phyloP scores from a whole-genome alignment of 1,139 yeast genomes.

The Barnettozyma hawaiiensis region DNA sequence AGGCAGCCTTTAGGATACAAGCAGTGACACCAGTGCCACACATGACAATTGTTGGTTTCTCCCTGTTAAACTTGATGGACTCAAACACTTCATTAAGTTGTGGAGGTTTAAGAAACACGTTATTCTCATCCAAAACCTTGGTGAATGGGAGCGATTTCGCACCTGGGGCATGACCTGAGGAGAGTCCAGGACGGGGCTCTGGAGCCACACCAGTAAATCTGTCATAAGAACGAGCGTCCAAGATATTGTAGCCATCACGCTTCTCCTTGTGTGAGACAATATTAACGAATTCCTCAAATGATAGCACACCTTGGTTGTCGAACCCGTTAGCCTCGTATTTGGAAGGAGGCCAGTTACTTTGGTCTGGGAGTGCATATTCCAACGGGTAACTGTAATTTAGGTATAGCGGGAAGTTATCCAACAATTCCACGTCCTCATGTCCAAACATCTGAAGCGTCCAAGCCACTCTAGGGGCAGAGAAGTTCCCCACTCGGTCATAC shows the following conservation, averaged over 20 bases:
- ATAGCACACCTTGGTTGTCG: constrained; percentile 45
- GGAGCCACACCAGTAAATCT: constrained; percentile 75
- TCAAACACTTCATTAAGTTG: constrained; percentile 44
- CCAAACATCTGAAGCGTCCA: constrained; percentile 84
- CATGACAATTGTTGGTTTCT: constrained; percentile 69
- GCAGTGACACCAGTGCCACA: constrained; percentile 98
- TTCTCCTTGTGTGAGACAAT: constrained; percentile 48
- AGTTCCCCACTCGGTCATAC: constrained; percentile 79
- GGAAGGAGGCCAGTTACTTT: constrained; percentile 23
- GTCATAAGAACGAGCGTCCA: constrained; percentile 78
- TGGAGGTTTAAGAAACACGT: constrained; percentile 26
- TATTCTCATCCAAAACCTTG: constrained; percentile 42
- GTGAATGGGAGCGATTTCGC: constrained; percentile 73
- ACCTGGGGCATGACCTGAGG: constrained; percentile 87
- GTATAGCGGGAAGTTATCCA: constrained; percentile 65
- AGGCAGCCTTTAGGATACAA: constrained; percentile 68
- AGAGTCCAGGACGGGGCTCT: constrained; percentile 83
- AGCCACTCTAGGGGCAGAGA: constrained; percentile 85
- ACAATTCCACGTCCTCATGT: constrained; percentile 57
- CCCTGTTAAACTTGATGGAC: constrained; percentile 31
- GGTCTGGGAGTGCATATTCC: constrained; percentile 26
- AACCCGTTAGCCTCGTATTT: constrained; percentile 37
- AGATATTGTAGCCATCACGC: constrained; percentile 44
- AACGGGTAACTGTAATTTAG: constrained; percentile 34
- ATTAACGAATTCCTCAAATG: constrained; percentile 55